These are phyloP conservation scores for Pisolithus albus DNA, from an alignment of 768 basidiomycete species.

Conservation along the genomic window DNA sequence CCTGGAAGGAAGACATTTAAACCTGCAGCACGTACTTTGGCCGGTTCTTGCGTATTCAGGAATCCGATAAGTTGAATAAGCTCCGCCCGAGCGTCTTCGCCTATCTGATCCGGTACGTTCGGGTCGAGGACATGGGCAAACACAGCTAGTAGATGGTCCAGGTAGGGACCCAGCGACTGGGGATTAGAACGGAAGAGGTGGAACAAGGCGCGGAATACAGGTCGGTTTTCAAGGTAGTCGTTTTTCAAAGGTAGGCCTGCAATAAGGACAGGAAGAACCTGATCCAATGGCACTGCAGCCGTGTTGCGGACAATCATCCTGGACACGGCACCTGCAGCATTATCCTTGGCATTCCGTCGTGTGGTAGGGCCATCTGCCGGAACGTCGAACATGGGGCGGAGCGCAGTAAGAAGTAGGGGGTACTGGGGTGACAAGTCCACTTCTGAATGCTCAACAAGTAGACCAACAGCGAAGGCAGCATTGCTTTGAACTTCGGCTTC, in stretches of 20 bases:
- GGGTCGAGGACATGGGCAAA: conserved; percentile 84
- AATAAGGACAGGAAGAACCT: conserved; percentile 83
- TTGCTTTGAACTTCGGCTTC: conserved; percentile 96
- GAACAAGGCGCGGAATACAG: conserved; percentile 87
- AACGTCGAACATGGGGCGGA: conserved; percentile 76
- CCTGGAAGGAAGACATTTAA: conserved; percentile 47
- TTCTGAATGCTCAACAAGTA: conserved; percentile 82
- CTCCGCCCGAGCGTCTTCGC: conserved; percentile 69
- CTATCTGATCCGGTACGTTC: conserved; percentile 63
- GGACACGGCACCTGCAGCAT: conserved; percentile 90
- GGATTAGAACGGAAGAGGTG: conserved; percentile 76
- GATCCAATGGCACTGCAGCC: conserved; percentile 76
- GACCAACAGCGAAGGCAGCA: conserved; percentile 89
- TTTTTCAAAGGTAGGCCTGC: conserved; percentile 78
- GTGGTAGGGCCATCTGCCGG: conserved; percentile 55
- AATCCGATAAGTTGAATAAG: conserved; percentile 67
- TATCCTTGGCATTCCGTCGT: conserved; percentile 83
- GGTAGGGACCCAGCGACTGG: conserved; percentile 58
- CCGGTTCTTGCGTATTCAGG: conserved; percentile 70
- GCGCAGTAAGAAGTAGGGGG: conserved; percentile 64
- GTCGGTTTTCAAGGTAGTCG: conserved; percentile 85
- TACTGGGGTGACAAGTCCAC: conserved; percentile 80
- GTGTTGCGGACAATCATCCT: conserved; percentile 80
- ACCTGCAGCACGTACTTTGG: conserved; percentile 76
- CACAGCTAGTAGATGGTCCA: conserved; percentile 72